Conservation (phyloP, 2,329 filamentous ascomycete species). For the Pseudonectria buxi region DNA sequence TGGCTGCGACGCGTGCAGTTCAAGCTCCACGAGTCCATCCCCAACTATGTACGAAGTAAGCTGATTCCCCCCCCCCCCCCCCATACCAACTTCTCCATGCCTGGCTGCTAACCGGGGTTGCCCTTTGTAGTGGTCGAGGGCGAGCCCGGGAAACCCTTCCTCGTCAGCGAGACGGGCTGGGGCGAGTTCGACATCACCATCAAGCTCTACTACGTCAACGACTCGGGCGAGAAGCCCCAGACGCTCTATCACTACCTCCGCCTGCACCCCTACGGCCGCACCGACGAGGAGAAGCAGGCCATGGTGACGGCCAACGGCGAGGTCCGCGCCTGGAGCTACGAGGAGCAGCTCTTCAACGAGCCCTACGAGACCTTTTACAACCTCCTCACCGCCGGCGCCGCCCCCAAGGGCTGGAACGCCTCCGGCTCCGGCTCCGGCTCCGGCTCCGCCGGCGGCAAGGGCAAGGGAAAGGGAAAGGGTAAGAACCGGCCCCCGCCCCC, state of each 20-base stretch:
- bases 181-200: conserved; percentile 97
- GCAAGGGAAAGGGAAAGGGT: conserved; percentile 47
- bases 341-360: conserved; percentile 96
- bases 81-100: too few species aligned
- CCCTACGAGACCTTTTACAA: conserved; percentile 91
- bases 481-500: conserved; percentile 36
- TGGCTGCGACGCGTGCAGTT: conserved; percentile 98
- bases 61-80: conserved; percentile 8
- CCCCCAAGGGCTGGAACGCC: conserved; percentile 37
- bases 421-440: too few species aligned
- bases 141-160: conserved; percentile 62
- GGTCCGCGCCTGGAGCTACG: conserved; percentile 75
- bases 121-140: conserved; percentile 63
- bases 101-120: conserved; percentile 13
- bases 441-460: conserved; percentile 42
- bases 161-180: conserved; percentile 91
- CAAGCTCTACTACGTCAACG: conserved; percentile 85
- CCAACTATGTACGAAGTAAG: conserved; percentile 75
- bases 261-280: conserved; percentile 82
- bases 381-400: conserved; percentile 68
- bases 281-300: conserved; percentile 62
- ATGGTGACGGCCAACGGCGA: conserved; percentile 53
- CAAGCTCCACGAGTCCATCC: conserved; percentile 95
- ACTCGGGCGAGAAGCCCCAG: conserved; percentile 87
- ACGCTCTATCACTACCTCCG: conserved; percentile 91